These are phyloP conservation scores for Dendrobium huoshanense DNA, from an alignment of 106 monocot species.

Conservation along the genomic window DNA sequence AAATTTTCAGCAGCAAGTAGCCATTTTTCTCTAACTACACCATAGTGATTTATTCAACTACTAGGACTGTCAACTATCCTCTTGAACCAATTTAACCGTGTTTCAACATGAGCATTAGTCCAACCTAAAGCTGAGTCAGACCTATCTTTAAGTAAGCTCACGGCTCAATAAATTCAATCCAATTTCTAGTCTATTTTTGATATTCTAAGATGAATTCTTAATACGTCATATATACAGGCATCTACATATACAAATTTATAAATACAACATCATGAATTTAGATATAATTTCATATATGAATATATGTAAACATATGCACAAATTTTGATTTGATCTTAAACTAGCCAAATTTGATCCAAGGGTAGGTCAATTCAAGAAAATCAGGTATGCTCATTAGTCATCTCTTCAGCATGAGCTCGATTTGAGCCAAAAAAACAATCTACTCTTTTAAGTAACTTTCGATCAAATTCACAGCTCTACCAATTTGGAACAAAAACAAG, in stretches of 20 bases:
- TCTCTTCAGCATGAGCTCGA: background rate
- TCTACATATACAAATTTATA: background rate
- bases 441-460: background rate
- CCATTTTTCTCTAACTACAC: background rate
- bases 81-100: background rate
- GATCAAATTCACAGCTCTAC: background rate
- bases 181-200: background rate
- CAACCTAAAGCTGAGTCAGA: background rate
- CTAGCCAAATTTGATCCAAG: background rate
- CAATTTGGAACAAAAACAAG: background rate
- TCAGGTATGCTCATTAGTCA: background rate
- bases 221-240: background rate
- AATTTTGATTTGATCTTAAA: background rate
- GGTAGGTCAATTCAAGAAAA: background rate
- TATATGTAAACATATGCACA: background rate
- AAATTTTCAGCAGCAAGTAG: constrained; percentile 1
- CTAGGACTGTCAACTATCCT: background rate
- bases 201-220: background rate
- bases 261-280: background rate
- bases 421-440: background rate
- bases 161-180: background rate
- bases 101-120: background rate
- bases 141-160: background rate
- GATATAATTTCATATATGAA: too few relatives aligned
- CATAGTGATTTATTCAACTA: background rate